Base-by-base conservation (phyloP, 2,329 filamentous ascomycete species). In the Trichophyton mentagrophytes region DNA sequence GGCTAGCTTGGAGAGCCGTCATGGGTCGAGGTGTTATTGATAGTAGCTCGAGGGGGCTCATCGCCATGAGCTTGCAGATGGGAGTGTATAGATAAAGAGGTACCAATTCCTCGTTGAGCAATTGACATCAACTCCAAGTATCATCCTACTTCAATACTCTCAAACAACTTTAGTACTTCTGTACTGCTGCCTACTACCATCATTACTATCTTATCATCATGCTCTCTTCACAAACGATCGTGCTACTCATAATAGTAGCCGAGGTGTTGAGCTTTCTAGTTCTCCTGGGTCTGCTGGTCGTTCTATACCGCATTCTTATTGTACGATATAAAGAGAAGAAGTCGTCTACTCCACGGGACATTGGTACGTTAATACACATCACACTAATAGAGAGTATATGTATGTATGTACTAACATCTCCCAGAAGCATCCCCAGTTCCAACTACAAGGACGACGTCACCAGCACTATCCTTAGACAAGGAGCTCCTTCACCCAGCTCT, bases 271-370 rank as follows among this genome's bases (percentile, higher is more conserved):
- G 7, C 3, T 57, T 57, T 11, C 7, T 57, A 17, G 36, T 57
- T 25, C 33, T 57, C 9, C 30, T 57, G 7, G 55, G 25, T 6
- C n/a, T 44, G 5, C 55, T 57, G 15, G 33, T 40, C 9, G 15
- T 57, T 25, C 33, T 57, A 57, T 57, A 57, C 25, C 55, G 55
- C 17, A 42, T 57, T 3, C 22, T 57, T n/a, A 27, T 57, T n/a
- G 17, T 22, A n/a, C 55, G 55, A 22, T 57, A 57, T 30, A 44
- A 25, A 9, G 27, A 42, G 38, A 44, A 42, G 20, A 42, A 44
- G 42, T 36, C n/a, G 38, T 15, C 27, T 33, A 27, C 33, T 17
- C 49, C 49, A 53, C 17, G 49, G 15, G 49, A 53, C 30, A 53
- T 53, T 13, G 49, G 49, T 53, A 53, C 22, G 49, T 53, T 38